phyloP scores from a whole-genome alignment of 139 green algal genomes.

The Pseudopediastrum boryanum region DNA sequence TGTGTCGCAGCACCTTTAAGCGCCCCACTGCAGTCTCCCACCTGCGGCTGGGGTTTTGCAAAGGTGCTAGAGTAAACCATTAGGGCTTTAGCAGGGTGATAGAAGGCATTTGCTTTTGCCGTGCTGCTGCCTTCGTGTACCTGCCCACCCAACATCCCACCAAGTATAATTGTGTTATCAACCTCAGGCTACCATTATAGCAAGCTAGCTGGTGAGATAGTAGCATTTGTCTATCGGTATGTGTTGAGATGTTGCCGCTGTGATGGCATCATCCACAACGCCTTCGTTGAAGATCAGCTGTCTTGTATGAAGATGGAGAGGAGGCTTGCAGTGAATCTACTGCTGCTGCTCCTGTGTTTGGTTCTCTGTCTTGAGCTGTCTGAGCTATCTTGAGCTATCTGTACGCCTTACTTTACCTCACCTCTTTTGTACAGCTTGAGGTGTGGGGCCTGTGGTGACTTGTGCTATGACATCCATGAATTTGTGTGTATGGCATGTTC shows the following conservation, averaged over 20 bases:
- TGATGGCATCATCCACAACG: neutral
- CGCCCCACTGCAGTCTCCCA: constrained; percentile 14
- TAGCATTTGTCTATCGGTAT: neutral
- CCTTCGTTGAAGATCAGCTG: neutral
- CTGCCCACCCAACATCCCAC: neutral
- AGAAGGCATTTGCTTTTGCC: constrained; percentile 21
- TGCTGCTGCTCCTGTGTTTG: neutral
- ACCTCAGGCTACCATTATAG: neutral
- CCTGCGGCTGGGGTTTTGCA: constrained; percentile 38
- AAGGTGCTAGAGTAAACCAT: constrained; percentile 28
- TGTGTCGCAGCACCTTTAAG: constrained; percentile 33
- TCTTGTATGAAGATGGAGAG: no score
- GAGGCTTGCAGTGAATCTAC: neutral
- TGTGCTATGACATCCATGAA: no score
- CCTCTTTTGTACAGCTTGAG: no score
- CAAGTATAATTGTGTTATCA: neutral
- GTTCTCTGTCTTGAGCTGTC: neutral
- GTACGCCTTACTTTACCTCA: no score
- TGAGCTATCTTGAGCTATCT: no score
- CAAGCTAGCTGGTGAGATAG: neutral
- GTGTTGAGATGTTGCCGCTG: neutral
- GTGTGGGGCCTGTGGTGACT: no score
- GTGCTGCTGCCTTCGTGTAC: neutral
- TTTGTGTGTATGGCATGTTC: no score
- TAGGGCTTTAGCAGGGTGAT: no score